These are phyloP conservation scores for Termitomyces sp. DNA, from an alignment of 768 basidiomycete genomes.

Conservation along the genomic window DNA sequence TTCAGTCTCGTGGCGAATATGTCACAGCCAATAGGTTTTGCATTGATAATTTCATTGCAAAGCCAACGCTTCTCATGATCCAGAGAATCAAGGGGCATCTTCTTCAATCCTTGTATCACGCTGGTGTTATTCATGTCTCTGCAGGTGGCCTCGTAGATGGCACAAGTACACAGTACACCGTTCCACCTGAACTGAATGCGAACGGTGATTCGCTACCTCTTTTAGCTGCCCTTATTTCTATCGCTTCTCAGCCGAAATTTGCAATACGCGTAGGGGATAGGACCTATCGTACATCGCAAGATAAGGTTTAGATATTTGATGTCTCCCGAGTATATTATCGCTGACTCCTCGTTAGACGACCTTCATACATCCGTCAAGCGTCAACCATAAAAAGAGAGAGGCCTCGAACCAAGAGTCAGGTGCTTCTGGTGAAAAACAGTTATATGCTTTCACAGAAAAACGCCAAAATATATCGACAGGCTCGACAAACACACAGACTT, in stretches of 20 bases:
- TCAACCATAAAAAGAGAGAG: conserved; percentile 66
- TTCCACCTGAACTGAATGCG: conserved; percentile 64
- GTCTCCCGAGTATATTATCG: neutral
- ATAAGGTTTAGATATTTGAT: conserved; percentile 56
- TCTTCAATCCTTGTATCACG: conserved; percentile 67
- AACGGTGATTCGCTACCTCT: conserved; percentile 75
- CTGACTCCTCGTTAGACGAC: conserved; percentile 42
- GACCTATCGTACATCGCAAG: conserved; percentile 67
- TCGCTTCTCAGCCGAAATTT: conserved; percentile 88
- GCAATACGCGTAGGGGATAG: conserved; percentile 70
- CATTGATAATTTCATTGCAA: conserved; percentile 81
- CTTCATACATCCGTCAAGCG: conserved; percentile 82
- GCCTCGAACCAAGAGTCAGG: conserved; percentile 22
- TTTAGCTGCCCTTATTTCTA: conserved; percentile 76
- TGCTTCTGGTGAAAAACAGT: conserved; percentile 53
- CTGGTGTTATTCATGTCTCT: conserved; percentile 79
- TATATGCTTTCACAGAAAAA: conserved; percentile 84
- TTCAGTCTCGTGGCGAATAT: conserved; percentile 66
- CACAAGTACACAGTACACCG: conserved; percentile 29
- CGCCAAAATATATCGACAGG: conserved; percentile 62
- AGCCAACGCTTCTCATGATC: conserved; percentile 77
- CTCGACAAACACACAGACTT: conserved; percentile 50
- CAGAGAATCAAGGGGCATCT: conserved; percentile 78
- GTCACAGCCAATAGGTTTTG: conserved; percentile 69
- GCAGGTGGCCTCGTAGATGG: conserved; percentile 50